phyloP scores from a whole-genome alignment of 2,329 filamentous ascomycete genomes.

The Cyphellophora attinorum region DNA sequence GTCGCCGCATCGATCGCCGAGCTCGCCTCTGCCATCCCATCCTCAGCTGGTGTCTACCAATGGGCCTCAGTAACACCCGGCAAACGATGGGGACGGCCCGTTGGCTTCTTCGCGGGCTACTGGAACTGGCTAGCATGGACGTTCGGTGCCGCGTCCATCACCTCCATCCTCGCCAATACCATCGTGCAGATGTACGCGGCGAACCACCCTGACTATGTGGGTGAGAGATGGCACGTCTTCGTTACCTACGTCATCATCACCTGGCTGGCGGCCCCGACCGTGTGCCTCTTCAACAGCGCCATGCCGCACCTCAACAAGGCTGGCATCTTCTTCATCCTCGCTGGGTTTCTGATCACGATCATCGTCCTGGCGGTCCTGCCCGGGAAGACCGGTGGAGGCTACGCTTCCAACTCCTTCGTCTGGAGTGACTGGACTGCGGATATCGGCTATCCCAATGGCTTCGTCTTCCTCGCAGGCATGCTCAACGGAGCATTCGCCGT shows the following conservation, averaged over 20 bases:
- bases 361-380: conserved; percentile 26
- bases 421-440: conserved; percentile 47
- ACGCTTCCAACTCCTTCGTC: conserved; percentile 44
- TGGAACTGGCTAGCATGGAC: conserved; percentile 46
- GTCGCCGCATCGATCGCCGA: conserved; percentile 52
- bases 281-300: conserved; percentile 36
- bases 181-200: conserved; percentile 52
- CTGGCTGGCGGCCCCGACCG: conserved; percentile 12
- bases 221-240: conserved; percentile 49
- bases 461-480: conserved; percentile 58
- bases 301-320: conserved; percentile 22
- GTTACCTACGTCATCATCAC: conserved; percentile 41
- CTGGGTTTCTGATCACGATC: conserved; percentile 37
- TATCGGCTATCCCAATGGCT: conserved; percentile 38
- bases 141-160: conserved; percentile 51
- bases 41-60: conserved; percentile 51
- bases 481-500: conserved; percentile 62
- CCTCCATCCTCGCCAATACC: conserved; percentile 48
- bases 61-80: conserved; percentile 52
- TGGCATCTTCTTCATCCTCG: conserved; percentile 42
- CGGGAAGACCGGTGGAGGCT: conserved; percentile 9
- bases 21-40: conserved; percentile 52
- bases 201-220: conserved; percentile 31
- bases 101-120: conserved; percentile 38
- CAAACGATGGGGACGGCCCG: conserved; percentile 40